Evolutionary conservation across 768 basidiomycete genomes (phyloP), one percentile per base, ranked within the genome.

Genomic region (Rhodotorula kratochvilovae): DNA sequence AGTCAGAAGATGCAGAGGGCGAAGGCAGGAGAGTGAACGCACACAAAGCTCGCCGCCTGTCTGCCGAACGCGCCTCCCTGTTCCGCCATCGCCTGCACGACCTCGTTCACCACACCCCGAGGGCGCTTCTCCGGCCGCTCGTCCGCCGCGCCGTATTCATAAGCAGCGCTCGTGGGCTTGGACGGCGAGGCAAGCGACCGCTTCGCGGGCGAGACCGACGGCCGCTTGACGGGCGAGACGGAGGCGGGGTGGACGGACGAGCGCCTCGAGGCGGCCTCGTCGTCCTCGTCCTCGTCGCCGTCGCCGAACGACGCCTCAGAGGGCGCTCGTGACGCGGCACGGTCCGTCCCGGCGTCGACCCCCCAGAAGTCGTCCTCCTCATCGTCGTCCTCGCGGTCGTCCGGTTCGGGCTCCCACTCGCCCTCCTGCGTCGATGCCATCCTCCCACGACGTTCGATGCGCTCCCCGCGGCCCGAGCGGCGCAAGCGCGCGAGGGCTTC

Each of bases 361-460:
- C 66, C 80, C 67, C 79, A 71, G 42, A 35, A 79, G 25, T 53
- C 27, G 33, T 80, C 78, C 31, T 79, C 78, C 35, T 80, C 80
- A 0, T 81, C 80, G 8, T 80, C 80, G 54, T 83, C 81, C 13
- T 70, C 74, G n/a, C 77, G 77, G 45, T 81, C 82, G 23, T 63
- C 72, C 11, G n/a, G 63, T 4, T 73, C 72, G 19, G 36, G 3
- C 29, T 36, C 27, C 29, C 58, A 59, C 58, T 45, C 58, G 42
- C 58, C 58, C 19, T 46, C 65, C 15, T 50, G 48, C 27, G 48
- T 58, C 53, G n/a, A 50, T 56, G 7, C 62, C 66, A 5, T 25
- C 31, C 50, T 58, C 67, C 5, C 60, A 27, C 63, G 61, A 51
- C 10, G 35, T 29, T 27, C 60, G 61, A 21, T 67, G 43, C 57